Evolutionary conservation across 2,329 filamentous ascomycete genomes (phyloP).

Genomic region (Mariannaea elegans): DNA sequence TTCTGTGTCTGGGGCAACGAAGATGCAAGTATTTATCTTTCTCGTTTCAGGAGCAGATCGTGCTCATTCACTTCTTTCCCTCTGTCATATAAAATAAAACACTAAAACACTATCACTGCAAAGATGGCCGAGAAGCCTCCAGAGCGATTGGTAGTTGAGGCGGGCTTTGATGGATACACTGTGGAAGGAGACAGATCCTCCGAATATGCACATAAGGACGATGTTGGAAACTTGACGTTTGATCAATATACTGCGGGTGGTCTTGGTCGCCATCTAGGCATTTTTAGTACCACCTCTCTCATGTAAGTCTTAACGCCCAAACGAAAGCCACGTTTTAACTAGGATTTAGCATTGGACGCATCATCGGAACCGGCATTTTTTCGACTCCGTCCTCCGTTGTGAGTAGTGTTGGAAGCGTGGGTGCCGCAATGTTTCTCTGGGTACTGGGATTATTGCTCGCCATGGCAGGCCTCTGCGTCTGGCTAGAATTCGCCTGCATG

Average conservation of each 20-base stretch:
- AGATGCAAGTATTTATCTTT: not conserved
- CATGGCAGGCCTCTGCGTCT: conserved; percentile 67
- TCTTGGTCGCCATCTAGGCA: not conserved
- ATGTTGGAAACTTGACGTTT: not conserved
- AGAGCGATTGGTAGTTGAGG: not conserved
- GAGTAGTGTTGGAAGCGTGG: conserved; percentile 71
- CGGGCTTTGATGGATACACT: not conserved
- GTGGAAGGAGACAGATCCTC: not conserved
- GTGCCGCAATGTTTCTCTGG: conserved; percentile 70
- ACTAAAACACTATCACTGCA: too few species aligned
- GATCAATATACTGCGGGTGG: not conserved
- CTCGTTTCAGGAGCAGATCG: not conserved
- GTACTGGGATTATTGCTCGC: conserved; percentile 67
- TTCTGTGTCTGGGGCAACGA: not conserved
- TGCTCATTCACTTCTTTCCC: not conserved
- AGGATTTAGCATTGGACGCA: conserved; percentile 49
- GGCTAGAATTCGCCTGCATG: conserved; percentile 75
- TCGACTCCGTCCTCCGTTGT: conserved; percentile 75
- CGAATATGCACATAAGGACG: not conserved
- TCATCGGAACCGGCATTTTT: conserved; percentile 77
- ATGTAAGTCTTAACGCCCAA: not conserved
- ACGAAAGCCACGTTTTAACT: not conserved
- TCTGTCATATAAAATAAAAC: not conserved
- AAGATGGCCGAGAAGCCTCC: not conserved
- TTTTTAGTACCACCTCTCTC: not conserved